Percentiles rank a stretch among this genome's conserved stretches.
phyloP scores from a whole-genome alignment of 345 rosid species.

The Eucalyptus regnans region DNA sequence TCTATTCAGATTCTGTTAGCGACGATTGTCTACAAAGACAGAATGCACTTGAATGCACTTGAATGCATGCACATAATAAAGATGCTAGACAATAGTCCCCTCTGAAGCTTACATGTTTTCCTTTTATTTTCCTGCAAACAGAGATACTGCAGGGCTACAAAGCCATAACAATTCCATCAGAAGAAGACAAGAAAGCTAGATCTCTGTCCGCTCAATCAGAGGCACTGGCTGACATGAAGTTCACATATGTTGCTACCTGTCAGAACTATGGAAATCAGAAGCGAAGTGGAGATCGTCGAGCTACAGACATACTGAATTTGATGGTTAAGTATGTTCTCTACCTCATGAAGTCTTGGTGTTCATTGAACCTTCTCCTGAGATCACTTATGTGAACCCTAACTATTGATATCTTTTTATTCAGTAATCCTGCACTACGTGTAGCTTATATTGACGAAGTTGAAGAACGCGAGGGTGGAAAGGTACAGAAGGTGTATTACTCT shows the following conservation, averaged over 20 bases:
- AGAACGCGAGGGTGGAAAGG: conserved; percentile 70
- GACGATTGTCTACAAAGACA: background rate
- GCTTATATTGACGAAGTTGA: conserved; percentile 97
- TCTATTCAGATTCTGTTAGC: background rate
- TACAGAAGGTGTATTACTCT: conserved; percentile 77
- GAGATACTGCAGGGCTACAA: conserved; percentile 95
- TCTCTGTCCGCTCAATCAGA: conserved; percentile 77
- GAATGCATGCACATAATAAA: background rate
- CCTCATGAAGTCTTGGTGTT: background rate
- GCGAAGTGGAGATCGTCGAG: conserved; percentile 87
- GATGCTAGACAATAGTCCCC: background rate
- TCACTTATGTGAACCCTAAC: background rate
- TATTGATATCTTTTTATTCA: conserved; percentile 16
- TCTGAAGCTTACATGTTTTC: background rate
- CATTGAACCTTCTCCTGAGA: background rate
- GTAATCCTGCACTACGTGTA: conserved; percentile 90
- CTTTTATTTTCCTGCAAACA: conserved; percentile 10
- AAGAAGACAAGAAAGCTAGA: conserved; percentile 85
- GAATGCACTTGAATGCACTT: background rate
- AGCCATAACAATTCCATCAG: conserved; percentile 70
- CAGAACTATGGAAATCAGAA: conserved; percentile 93
- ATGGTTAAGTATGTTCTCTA: conserved; percentile 85
- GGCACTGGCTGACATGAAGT: conserved; percentile 95
- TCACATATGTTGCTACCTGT: conserved; percentile 94
- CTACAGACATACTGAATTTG: conserved; percentile 88